phyloP scores from a whole-genome alignment of 2,329 filamentous ascomycete species.

The Ophiostoma ulmi region DNA sequence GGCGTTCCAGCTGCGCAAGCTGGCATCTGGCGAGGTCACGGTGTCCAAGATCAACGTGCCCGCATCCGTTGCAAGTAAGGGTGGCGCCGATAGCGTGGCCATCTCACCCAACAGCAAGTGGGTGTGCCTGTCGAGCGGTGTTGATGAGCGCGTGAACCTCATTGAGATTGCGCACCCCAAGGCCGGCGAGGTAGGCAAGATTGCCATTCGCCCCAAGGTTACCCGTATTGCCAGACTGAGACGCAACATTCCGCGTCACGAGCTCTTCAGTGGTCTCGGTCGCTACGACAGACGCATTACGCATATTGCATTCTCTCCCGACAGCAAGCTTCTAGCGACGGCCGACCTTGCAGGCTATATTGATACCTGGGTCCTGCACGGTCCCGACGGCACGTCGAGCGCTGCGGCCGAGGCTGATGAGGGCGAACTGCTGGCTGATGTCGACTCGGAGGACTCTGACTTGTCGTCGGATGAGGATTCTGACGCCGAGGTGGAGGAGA shows the following conservation, averaged over 20 bases:
- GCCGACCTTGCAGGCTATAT: conserved; percentile 80
- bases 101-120: conserved; percentile 67
- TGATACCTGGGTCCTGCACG: conserved; percentile 75
- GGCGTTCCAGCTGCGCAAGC: conserved; percentile 62
- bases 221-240: conserved; percentile 41
- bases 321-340: conserved; percentile 72
- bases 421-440: conserved; percentile 29
- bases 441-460: conserved; percentile 32
- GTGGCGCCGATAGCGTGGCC: conserved; percentile 66
- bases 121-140: conserved; percentile 48
- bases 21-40: conserved; percentile 51
- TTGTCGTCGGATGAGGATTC: conserved; percentile 42
- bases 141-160: conserved; percentile 36
- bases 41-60: conserved; percentile 67
- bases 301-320: conserved; percentile 70
- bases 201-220: conserved; percentile 40
- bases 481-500: conserved; percentile 16
- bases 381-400: conserved; percentile 43
- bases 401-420: conserved; percentile 28
- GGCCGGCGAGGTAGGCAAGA: conserved; percentile 1
- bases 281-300: conserved; percentile 71
- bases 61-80: conserved; percentile 49
- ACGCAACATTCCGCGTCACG: conserved; percentile 50
- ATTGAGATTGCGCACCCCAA: conserved; percentile 42
- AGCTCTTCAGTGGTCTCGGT: conserved; percentile 62